Base-by-base conservation (phyloP, 148 eudicot genomes). In the Suaeda aralocaspica region DNA sequence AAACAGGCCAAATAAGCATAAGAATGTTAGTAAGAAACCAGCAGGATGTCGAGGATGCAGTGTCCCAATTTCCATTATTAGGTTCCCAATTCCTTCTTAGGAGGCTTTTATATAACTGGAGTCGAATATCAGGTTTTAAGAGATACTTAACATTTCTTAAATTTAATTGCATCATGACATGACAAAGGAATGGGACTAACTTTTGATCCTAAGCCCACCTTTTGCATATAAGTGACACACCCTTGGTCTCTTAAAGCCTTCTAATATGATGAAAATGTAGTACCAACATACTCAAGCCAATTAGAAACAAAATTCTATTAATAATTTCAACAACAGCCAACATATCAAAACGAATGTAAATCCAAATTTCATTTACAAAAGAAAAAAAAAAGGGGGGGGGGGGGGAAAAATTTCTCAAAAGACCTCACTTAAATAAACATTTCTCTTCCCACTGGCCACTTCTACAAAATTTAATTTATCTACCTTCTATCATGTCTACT, bases 311-410 rank as follows among this genome's bases (percentile, higher is more conserved):
- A 26, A 19, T 4, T 33, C 33, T 1, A 12, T n/a, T 24, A 42
- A 64, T 9, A 25, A 11, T 26, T 6, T 25, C 34, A 57, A 57
- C 36, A 4, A n/a, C n/a, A 9, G 59, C 30, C 13, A 26, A 57
- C 11, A 26, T 5, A 22, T 8, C 41, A 36, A 36, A 36, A 36
- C 8, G 41, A 36, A 41, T 11, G 30, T 24, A 63, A 12, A 10
- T 22, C 52, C 13, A 65, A 28, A 45, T 28, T 33, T 9, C 28
- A 30, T 3, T 19, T 22, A 22, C 2, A 33, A 33, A 59, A 59
- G 21, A 59, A 41, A 59, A 59, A 59, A 31, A 10, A 59, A 31
- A 59, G 62, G n/a, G n/a, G n/a, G n/a, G n/a, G n/a, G n/a, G n/a
- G n/a, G n/a, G n/a, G n/a, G n/a, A n/a, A n/a, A n/a, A n/a, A n/a